Percentiles rank a stretch among this genome's conserved stretches.
Evolutionary conservation across 1,284 basidiomycete genomes (phyloP).

Genomic region (Tilletia walkeri): DNA sequence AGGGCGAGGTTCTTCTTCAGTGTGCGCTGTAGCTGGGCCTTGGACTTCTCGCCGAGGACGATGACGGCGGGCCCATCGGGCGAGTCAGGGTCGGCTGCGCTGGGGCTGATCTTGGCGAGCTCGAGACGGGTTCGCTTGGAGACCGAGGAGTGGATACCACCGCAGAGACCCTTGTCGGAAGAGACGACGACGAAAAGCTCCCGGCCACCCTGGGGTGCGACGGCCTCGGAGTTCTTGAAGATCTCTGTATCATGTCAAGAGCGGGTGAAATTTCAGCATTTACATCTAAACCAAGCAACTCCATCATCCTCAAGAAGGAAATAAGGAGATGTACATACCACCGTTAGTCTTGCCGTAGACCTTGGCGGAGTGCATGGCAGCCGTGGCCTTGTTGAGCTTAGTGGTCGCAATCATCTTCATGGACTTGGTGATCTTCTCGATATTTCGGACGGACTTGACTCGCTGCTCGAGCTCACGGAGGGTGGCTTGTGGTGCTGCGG

Average conservation of each 20-base stretch:
- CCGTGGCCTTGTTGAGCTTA: slow-evolving; percentile 83
- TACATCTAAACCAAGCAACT: too few species aligned
- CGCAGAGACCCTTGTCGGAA: slow-evolving; percentile 98
- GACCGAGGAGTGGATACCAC: slow-evolving; percentile 98
- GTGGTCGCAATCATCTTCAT: slow-evolving; percentile 98
- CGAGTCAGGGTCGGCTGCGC: slow-evolving; percentile 58
- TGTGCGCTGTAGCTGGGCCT: slow-evolving; percentile 78
- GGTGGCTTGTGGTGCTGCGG: slow-evolving; percentile 84
- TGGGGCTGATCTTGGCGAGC: slow-evolving; percentile 57
- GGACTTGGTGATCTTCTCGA: slow-evolving; percentile 98
- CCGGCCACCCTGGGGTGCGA: slow-evolving; percentile 44
- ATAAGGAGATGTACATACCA: slow-evolving; percentile 61
- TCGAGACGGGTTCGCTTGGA: slow-evolving; percentile 80
- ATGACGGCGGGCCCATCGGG: slow-evolving; percentile 40
- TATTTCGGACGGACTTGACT: slow-evolving; percentile 90
- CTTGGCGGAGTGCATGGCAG: slow-evolving; percentile 91
- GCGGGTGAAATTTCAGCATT: neutral
- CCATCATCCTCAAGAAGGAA: neutral
- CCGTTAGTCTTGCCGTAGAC: slow-evolving; percentile 89
- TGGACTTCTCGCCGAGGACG: slow-evolving; percentile 94
- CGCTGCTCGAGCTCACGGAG: slow-evolving; percentile 95
- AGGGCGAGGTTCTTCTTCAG: slow-evolving; percentile 71
- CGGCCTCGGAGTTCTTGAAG: slow-evolving; percentile 52
- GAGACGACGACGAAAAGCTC: slow-evolving; percentile 78
- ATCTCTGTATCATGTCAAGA: slow-evolving; percentile 36